Base-by-base conservation (phyloP, 768 basidiomycete genomes). In the Steccherinum ochraceum region DNA sequence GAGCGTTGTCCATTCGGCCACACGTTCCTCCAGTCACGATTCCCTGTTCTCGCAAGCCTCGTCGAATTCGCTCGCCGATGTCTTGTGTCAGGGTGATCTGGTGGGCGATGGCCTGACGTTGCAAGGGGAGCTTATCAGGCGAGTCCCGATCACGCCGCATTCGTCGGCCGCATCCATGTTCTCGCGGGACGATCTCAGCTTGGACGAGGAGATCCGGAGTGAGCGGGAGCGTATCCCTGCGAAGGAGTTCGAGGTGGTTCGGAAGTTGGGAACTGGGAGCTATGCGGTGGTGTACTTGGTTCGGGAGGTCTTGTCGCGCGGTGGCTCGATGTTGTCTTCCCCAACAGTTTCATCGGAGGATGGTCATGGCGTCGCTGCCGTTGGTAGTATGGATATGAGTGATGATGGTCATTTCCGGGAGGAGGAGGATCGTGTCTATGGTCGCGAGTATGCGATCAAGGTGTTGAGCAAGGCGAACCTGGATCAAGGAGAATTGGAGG, bases 281-380 rank as follows among this genome's bases (percentile, higher is more conserved):
- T 96, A 95, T 64, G 93, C 93, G 13, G 88, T 93, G 61, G 93
- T 96, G 50, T 97, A 96, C 65, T 84, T 92, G 53, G 93, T 96
- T 23, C 80, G 81, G 44, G 86, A 90, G 67, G 77, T 88, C 27
- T 57, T 77, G 23, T 69, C 64, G 13, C 73, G 70, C 47, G 18
- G 10, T 7, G 46, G 55, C 23, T 49, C 52, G 41, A 10, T 43
- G n/a, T 5, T 19, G 19, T n/a, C 16, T 5, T 18, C n/a, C 41
- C 41, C 41, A 7, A 47, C 58, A 27, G 56, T 59, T n/a, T 64
- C 68, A 43, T 72, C 73, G 12, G 60, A 65, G 25, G 59, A 67
- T 41, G 62, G 54, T 51, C 77, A 80, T 60, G 73, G 75, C 41
- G 80, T 84, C 58, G 76, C 79, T 12, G 51, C 58, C 62, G 75